Evolutionary conservation across 2,329 filamentous ascomycete species (phyloP).

Genomic region (Chaetomium sp.): DNA sequence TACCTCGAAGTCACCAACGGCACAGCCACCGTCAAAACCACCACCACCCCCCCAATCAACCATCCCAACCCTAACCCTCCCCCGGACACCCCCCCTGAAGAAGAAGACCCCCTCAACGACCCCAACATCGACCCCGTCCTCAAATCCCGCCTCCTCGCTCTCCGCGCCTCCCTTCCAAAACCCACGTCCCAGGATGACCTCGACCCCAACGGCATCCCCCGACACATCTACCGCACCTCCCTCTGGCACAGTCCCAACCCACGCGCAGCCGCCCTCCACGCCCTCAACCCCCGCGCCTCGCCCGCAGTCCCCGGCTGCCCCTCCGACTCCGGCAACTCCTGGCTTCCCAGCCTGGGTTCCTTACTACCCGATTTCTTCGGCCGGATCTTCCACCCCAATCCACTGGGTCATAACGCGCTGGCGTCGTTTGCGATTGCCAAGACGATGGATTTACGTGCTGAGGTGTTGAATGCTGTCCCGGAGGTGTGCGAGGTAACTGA

Average conservation of each 20-base stretch:
- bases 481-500: not conserved
- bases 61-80: too few relatives aligned
- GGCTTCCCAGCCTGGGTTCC: not conserved
- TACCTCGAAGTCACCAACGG: not conserved
- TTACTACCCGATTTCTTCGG: slow-evolving; percentile 1
- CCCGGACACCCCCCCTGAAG: too few relatives aligned
- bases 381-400: slow-evolving; percentile 3
- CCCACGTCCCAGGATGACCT: not conserved
- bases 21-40: not conserved
- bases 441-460: slow-evolving; percentile 1
- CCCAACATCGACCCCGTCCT: slow-evolving; percentile 3
- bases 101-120: not conserved
- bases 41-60: too few relatives aligned
- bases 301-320: not conserved
- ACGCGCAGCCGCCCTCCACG: not conserved
- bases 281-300: not conserved
- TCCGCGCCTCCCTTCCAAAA: not conserved
- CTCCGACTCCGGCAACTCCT: not conserved
- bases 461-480: not conserved
- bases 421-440: not conserved
- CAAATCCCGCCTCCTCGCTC: not conserved
- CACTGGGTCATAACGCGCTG: not conserved
- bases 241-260: slow-evolving; percentile 2
- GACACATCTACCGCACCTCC: slow-evolving; percentile 1
- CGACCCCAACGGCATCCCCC: not conserved